phyloP scores from a whole-genome alignment of 305 asterid genomes.

The Fraxinus paxiana region DNA sequence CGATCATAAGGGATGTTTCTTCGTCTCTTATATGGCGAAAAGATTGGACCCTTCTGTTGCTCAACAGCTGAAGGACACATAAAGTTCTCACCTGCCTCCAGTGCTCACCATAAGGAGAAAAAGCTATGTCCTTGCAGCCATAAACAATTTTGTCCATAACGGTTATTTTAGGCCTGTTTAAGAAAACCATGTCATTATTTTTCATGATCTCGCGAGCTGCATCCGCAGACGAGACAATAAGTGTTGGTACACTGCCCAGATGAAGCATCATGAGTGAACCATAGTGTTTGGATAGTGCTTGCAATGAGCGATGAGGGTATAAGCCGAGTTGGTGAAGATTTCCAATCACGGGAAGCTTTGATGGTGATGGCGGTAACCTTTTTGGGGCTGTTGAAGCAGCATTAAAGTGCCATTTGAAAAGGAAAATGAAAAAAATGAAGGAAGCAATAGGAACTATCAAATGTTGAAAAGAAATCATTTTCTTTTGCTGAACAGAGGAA shows the following conservation, averaged over 20 bases:
- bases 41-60: conserved; percentile 29
- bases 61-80: conserved; percentile 33
- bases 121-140: conserved; percentile 28
- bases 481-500: neutral
- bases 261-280: conserved; percentile 19
- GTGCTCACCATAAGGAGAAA: conserved; percentile 35
- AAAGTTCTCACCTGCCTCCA: conserved; percentile 38
- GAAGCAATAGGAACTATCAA: neutral
- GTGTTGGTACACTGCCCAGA: neutral
- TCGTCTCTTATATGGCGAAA: conserved; percentile 27
- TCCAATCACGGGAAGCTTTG: neutral
- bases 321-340: neutral
- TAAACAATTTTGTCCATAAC: conserved; percentile 32
- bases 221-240: neutral
- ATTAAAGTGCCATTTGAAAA: neutral
- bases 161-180: conserved; percentile 37
- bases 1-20: conserved; percentile 17
- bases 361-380: neutral
- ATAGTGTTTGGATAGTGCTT: neutral
- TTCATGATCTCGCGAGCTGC: neutral
- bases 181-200: conserved; percentile 40
- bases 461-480: neutral
- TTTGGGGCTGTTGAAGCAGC: neutral
- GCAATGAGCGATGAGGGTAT: neutral
- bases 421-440: neutral